Evolutionary conservation across 2,329 filamentous ascomycete species (phyloP).

Genomic region (Colletotrichum destructivum): DNA sequence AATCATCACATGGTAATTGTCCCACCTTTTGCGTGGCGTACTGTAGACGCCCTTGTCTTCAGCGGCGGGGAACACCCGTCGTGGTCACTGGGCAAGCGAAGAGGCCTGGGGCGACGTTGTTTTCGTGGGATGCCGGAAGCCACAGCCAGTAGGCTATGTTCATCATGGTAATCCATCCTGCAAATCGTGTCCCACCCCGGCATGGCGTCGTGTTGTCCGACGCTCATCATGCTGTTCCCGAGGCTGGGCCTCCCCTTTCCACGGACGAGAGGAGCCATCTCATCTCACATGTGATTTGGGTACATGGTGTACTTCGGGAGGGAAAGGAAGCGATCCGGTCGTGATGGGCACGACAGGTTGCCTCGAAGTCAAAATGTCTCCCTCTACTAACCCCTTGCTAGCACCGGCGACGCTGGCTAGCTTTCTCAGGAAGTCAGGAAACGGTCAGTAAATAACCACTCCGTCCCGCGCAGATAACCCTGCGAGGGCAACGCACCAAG

Average conservation of each 20-base stretch:
- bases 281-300: constrained; percentile 36
- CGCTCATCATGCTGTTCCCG: constrained; percentile 6
- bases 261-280: not conserved
- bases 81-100: not conserved
- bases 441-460: constrained; percentile 21
- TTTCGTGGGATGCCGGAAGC: constrained; percentile 3
- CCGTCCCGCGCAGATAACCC: constrained; percentile 20
- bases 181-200: constrained; percentile 1
- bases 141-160: constrained; percentile 1
- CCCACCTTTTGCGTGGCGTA: not conserved
- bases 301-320: not conserved
- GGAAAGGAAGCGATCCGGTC: not conserved
- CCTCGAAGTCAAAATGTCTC: constrained; percentile 8
- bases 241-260: not conserved
- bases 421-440: constrained; percentile 9
- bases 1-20: constrained; percentile 35
- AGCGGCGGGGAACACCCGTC: constrained; percentile 14
- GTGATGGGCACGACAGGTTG: not conserved
- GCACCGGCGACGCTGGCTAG: constrained; percentile 3
- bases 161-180: constrained; percentile 13
- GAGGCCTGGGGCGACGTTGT: not conserved
- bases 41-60: not conserved
- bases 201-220: constrained; percentile 1
- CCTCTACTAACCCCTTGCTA: constrained; percentile 14
- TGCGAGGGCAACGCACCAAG: constrained; percentile 22